These are phyloP conservation scores for Coniferiporia sulphurascens DNA, from an alignment of 1,284 basidiomycete genomes.

Conservation along the genomic window DNA sequence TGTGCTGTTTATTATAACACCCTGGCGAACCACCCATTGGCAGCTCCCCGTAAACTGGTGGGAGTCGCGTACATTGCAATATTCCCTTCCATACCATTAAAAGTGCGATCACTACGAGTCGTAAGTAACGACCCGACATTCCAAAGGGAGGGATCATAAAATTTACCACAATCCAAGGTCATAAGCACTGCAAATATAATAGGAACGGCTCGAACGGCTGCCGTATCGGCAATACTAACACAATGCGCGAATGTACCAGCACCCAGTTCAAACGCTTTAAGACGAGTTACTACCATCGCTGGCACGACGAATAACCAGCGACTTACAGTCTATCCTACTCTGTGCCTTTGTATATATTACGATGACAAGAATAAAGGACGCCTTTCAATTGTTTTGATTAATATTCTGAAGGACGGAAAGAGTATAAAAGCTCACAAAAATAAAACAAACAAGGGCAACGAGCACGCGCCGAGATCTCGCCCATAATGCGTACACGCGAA, in stretches of 20 bases:
- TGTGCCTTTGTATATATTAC: neutral
- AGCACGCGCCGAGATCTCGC: neutral
- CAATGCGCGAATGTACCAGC: neutral
- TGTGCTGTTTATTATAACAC: neutral
- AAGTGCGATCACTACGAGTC: neutral
- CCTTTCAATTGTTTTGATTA: too few relatives aligned
- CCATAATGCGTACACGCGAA: conserved; percentile 15
- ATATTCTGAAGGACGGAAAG: neutral
- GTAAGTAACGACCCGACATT: neutral
- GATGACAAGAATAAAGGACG: neutral
- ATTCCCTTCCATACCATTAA: neutral
- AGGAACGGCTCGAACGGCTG: neutral
- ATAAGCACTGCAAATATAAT: neutral
- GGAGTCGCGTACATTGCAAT: neutral
- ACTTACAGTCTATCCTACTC: neutral
- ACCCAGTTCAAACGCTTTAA: neutral
- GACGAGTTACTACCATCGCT: neutral
- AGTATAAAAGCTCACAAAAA: neutral
- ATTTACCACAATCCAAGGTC: neutral
- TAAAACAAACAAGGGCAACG: neutral
- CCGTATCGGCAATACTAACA: neutral
- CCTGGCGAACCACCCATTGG: neutral
- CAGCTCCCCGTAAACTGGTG: neutral
- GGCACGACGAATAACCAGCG: neutral
- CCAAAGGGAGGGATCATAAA: too few relatives aligned